Base-by-base conservation (phyloP, 805 yeast genomes). In the Barnettozyma sp. region DNA sequence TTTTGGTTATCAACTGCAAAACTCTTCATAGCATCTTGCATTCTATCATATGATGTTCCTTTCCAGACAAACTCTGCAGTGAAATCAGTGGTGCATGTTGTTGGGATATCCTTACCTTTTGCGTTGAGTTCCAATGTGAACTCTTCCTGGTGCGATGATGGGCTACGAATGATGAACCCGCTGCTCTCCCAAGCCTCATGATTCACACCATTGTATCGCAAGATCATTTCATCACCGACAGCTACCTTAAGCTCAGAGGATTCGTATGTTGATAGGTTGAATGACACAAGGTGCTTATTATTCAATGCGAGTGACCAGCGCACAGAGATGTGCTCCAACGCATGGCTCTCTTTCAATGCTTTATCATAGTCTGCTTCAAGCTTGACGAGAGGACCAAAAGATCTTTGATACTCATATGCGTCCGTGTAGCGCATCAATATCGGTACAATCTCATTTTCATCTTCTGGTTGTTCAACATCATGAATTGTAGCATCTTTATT, bases 51-150 rank as follows among this genome's bases (percentile, higher is more conserved):
- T 1, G 94, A 66, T 2, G 79, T 76, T 12, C 90, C 92, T 46
- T 82, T 82, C 96, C 96, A 88, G 35, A 82, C 84, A 54, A 85
- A 82, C 48, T 84, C 90, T 1, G 88, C 87, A 2, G 88, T 75
- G 55, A 84, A 88, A 16, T 79, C 84, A 5, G 74, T 67, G 2
- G 71, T 69, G 25, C 71, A 53, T 41, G 78, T 67, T 2, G 78
- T 71, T 34, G 83, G 83, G 1, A 86, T 83, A 3, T 66, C 62
- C 2, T 58, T 51, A 9, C 27, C 27, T 3, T 41, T 52, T 16
- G 73, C 63, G 29, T 56, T 60, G 42, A 87, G 63, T 55, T 86
- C 95, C 32, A 86, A 59, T 1, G 88, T 79, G 49, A 79, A 79
- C 35, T 74, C 78, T 44, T 80, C 88, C 32, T 73, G 73, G 30